Percentiles rank a stretch among this genome's conserved stretches.
Evolutionary conservation across 352 stramenopile species (phyloP).

Genomic region (Pseudoperonospora humuli): DNA sequence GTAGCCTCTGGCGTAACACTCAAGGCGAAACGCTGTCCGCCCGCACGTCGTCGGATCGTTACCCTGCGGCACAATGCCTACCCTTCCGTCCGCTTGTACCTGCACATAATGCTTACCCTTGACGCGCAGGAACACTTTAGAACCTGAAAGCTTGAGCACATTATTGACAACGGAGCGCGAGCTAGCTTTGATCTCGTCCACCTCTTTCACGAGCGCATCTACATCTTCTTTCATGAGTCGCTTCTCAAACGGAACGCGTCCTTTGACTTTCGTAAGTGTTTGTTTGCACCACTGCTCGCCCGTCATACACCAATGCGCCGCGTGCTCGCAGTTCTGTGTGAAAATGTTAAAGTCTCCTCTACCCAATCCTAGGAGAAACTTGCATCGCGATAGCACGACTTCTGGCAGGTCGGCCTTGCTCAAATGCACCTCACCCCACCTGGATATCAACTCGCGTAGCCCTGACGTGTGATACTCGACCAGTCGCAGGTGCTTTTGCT

Average conservation of each 20-base stretch:
- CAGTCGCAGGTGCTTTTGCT: slow-evolving; percentile 50
- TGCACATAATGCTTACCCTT: slow-evolving; percentile 62
- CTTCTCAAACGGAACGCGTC: slow-evolving; percentile 75
- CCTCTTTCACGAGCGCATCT: slow-evolving; percentile 54
- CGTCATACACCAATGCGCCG: slow-evolving; percentile 84
- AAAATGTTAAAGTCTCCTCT: too few relatives aligned
- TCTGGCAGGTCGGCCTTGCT: slow-evolving; percentile 74
- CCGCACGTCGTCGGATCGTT: slow-evolving; percentile 38
- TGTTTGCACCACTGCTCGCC: slow-evolving; percentile 87
- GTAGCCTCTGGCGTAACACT: slow-evolving; percentile 74
- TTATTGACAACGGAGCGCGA: slow-evolving; percentile 59
- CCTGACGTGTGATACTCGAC: slow-evolving; percentile 84
- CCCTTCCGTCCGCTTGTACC: slow-evolving; percentile 38
- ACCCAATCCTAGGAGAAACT: slow-evolving; percentile 70
- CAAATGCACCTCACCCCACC: slow-evolving; percentile 78
- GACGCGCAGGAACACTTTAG: slow-evolving; percentile 56
- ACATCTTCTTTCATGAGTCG: slow-evolving; percentile 67
- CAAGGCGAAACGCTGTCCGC: slow-evolving; percentile 63
- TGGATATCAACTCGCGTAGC: slow-evolving; percentile 63
- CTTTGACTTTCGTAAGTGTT: slow-evolving; percentile 62
- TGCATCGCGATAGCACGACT: slow-evolving; percentile 74
- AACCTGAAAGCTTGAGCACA: slow-evolving; percentile 49
- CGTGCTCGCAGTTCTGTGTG: too few relatives aligned
- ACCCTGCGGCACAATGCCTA: slow-evolving; percentile 43
- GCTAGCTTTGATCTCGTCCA: slow-evolving; percentile 69